Base-by-base conservation (phyloP, 2,329 filamentous ascomycete genomes). In the Talaromyces sp. region DNA sequence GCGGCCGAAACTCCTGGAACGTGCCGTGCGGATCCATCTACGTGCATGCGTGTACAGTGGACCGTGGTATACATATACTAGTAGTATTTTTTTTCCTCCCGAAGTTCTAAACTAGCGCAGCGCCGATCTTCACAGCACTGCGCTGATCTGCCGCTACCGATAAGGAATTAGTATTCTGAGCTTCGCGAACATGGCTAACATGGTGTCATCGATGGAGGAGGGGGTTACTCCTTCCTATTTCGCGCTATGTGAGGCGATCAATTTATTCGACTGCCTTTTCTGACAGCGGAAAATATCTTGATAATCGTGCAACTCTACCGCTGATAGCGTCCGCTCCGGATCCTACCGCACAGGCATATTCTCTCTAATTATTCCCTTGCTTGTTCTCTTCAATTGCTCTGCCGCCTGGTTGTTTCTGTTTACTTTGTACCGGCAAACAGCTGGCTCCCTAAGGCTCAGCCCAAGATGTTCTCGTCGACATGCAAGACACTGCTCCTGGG, bases 391-490 rank as follows among this genome's bases (percentile, higher is more conserved):
- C 47, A 3, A 12, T 51, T 51, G 27, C 16, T 52, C 5, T 52
- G 23, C 50, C 6, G 14, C 14, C 31, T 28, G 50, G 50, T 23
- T 16, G 30, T 31, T n/a, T 12, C 23, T 18, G 27, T 31, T n/a
- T 18, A n/a, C 10, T 53, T 31, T 53, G 16, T 10, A n/a, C 50
- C 50, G 30, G 50, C 50, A 30, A 14, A 30, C 50, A 53, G 50
- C 50, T 53, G 50, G 50, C n/a, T 28, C 8, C 14, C 50, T 53
- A 5, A 31, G 31, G 16, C 27, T 12, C 30, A 23, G 28, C 28
- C 44, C 44, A 61, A 18, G 44, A 61, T 61, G 60, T 51, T 59
- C 36, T 54, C 33, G 27, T 42, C 50, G 23, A 12, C 56, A 55
- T 61, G 56, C 44, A 30, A 53, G 31, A 40, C 47, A 27, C 56